phyloP scores from a whole-genome alignment of 2,329 filamentous ascomycete species.

The Hypoxylon sp. region DNA sequence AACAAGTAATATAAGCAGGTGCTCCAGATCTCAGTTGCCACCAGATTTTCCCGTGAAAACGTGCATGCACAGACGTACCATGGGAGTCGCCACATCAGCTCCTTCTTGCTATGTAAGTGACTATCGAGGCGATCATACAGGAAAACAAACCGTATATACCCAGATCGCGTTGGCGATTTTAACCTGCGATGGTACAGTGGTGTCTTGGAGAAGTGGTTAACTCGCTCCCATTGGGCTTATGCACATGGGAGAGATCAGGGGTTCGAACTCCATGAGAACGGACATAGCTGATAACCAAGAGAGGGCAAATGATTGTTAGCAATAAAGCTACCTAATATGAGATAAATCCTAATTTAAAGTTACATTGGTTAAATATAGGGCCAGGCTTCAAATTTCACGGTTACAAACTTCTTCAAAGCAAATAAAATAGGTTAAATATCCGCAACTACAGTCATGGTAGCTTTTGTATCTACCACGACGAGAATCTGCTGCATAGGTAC shows the following conservation, averaged over 20 bases:
- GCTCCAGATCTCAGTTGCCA: no score
- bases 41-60: not conserved
- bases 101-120: not conserved
- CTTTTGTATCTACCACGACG: no score
- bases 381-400: no score
- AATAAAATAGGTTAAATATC: no score
- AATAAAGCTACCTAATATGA: no score
- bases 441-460: no score
- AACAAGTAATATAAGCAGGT: not conserved
- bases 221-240: conserved; percentile 30
- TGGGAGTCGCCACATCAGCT: not conserved
- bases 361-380: no score
- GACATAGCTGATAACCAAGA: no score
- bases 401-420: no score
- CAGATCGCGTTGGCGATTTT: not conserved
- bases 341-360: no score
- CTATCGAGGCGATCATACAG: not conserved
- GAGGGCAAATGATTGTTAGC: no score
- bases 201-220: conserved; percentile 39
- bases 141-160: not conserved
- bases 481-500: no score
- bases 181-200: conserved; percentile 12
- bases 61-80: not conserved
- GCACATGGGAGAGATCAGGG: conserved; percentile 32
- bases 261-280: conserved; percentile 38